These are phyloP conservation scores for Arthrobotrys sinensis DNA, from an alignment of 2,329 filamentous ascomycete species.

Conservation along the genomic window DNA sequence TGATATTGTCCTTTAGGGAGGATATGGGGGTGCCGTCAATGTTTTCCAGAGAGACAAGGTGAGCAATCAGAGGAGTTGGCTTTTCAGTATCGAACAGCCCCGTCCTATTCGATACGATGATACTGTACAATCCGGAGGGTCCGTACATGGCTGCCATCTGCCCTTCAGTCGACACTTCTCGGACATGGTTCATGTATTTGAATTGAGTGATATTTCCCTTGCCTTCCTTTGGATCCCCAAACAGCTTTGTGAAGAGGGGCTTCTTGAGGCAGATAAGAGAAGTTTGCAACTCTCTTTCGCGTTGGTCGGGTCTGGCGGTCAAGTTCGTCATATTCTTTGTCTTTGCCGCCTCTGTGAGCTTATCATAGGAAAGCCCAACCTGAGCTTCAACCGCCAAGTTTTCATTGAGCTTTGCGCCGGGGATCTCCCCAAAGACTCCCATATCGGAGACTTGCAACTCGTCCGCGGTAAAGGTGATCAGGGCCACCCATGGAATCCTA, in stretches of 20 bases:
- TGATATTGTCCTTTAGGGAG: conserved; percentile 63
- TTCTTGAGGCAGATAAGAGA: conserved; percentile 64
- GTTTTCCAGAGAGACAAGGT: conserved; percentile 67
- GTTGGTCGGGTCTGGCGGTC: conserved; percentile 54
- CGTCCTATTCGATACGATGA: conserved; percentile 66
- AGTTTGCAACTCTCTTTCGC: neutral
- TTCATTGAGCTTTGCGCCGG: conserved; percentile 67
- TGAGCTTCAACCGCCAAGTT: conserved; percentile 43
- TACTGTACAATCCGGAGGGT: conserved; percentile 65
- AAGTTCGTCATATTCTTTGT: conserved; percentile 36
- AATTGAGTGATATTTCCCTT: conserved; percentile 62
- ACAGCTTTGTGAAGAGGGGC: conserved; percentile 64
- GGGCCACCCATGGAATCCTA: conserved; percentile 58
- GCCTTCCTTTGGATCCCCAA: conserved; percentile 47
- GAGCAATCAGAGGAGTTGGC: conserved; percentile 65
- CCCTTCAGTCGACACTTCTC: conserved; percentile 67
- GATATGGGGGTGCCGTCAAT: conserved; percentile 64
- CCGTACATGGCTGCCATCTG: conserved; percentile 67
- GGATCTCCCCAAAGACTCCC: conserved; percentile 63
- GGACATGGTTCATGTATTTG: conserved; percentile 67
- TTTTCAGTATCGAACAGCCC: conserved; percentile 65
- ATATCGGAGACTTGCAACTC: conserved; percentile 67
- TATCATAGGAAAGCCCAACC: conserved; percentile 14
- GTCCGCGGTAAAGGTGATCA: conserved; percentile 19
- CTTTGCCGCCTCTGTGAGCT: conserved; percentile 48